These are phyloP conservation scores for Cymbopogon citratus DNA, from an alignment of 176 grass and related monocot genomes.

Conservation along the genomic window DNA sequence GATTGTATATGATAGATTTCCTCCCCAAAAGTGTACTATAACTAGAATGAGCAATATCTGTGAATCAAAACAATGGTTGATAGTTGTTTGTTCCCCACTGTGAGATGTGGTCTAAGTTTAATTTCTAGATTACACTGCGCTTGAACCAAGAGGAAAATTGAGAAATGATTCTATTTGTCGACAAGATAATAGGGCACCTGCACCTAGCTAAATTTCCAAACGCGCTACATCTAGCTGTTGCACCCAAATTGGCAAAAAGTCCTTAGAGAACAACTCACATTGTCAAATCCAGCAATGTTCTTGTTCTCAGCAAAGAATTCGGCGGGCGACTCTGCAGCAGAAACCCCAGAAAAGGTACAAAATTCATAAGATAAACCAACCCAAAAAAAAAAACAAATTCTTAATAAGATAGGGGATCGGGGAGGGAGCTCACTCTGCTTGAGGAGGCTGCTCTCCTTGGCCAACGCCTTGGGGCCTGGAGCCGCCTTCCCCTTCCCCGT, in stretches of 20 bases:
- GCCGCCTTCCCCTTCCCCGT: constrained; percentile 32
- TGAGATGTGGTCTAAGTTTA: background rate
- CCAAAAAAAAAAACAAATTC: background rate
- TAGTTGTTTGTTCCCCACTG: background rate
- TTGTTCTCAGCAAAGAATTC: constrained; percentile 98
- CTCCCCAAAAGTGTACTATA: background rate
- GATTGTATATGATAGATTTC: background rate
- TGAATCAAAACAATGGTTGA: background rate
- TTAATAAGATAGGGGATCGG: background rate
- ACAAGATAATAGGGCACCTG: background rate
- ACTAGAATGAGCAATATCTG: background rate
- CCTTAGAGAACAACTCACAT: constrained; percentile 43
- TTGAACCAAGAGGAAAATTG: background rate
- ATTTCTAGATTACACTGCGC: background rate
- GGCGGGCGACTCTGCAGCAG: constrained; percentile 76
- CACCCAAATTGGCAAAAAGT: background rate
- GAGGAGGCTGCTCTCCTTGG: constrained; percentile 72
- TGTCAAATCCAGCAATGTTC: constrained; percentile 95
- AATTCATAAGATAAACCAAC: background rate
- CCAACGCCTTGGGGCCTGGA: constrained; percentile 16
- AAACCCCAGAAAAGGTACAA: background rate
- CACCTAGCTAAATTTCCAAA: background rate
- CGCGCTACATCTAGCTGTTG: background rate
- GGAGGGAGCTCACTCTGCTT: constrained; percentile 64
- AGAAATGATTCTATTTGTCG: background rate